Conservation (phyloP, 768 basidiomycete species). For the Lyophyllum semitale region DNA sequence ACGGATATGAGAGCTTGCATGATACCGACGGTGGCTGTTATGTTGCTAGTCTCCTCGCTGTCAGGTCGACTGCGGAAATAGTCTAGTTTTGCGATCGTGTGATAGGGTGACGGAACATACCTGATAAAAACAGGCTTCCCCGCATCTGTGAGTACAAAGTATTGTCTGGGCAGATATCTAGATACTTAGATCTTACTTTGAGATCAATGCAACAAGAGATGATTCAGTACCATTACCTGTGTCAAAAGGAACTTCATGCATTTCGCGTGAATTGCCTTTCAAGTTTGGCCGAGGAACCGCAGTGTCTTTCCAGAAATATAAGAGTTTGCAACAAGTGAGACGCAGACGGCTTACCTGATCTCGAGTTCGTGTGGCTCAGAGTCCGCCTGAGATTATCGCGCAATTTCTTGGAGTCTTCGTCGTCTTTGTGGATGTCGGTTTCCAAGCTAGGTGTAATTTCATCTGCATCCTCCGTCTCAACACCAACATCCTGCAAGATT, state of each 20-base stretch:
- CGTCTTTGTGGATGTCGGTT: slow-evolving; percentile 39
- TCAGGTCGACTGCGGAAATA: slow-evolving; percentile 44
- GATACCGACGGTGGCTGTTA: slow-evolving; percentile 83
- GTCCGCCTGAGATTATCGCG: slow-evolving; percentile 75
- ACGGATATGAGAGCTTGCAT: slow-evolving; percentile 97
- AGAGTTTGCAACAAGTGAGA: slow-evolving; percentile 2
- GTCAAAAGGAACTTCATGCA: slow-evolving; percentile 41
- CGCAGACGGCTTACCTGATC: slow-evolving; percentile 39
- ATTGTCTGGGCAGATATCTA: slow-evolving; percentile 65
- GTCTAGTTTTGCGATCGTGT: neutral
- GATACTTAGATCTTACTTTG: slow-evolving; percentile 29
- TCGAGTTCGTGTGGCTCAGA: slow-evolving; percentile 52
- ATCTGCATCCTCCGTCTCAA: slow-evolving; percentile 57
- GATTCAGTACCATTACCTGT: slow-evolving; percentile 31
- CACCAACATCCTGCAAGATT: slow-evolving; percentile 71
- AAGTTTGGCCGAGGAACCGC: slow-evolving; percentile 27
- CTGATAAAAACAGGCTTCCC: slow-evolving; percentile 97
- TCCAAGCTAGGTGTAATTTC: slow-evolving; percentile 48
- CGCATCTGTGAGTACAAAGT: slow-evolving; percentile 92
- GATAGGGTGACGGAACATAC: slow-evolving; percentile 38
- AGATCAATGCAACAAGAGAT: neutral
- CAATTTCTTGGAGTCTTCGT: slow-evolving; percentile 66
- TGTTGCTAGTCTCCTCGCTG: slow-evolving; percentile 59
- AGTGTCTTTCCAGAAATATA: slow-evolving; percentile 24
- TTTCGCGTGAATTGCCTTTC: slow-evolving; percentile 31